These are phyloP conservation scores for Nicotiana paniculata DNA, from an alignment of 257 asterid genomes.

Conservation along the genomic window DNA sequence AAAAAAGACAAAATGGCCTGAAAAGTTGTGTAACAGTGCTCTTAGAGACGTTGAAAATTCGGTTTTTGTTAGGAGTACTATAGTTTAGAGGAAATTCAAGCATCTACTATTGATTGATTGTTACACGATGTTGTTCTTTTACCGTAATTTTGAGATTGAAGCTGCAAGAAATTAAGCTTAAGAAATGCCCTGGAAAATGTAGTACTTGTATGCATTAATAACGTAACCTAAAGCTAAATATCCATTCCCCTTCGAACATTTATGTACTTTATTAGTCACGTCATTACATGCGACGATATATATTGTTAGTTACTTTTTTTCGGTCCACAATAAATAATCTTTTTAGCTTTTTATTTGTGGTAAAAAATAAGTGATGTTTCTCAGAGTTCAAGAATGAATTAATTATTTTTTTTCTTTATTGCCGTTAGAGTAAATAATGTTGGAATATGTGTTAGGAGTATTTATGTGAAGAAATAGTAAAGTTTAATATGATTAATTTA, in stretches of 20 bases:
- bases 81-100: slow-evolving; percentile 13
- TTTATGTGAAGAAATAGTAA: no score
- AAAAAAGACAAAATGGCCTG: not conserved
- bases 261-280: no score
- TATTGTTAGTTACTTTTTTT: no score
- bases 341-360: no score
- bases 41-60: not conserved
- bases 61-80: not conserved
- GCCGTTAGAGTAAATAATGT: no score
- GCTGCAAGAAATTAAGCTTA: not conserved
- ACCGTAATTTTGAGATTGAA: not conserved
- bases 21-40: slow-evolving; percentile 3
- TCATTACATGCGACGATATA: no score
- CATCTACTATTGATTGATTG: slow-evolving; percentile 1
- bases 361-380: no score
- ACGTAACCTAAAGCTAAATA: not conserved
- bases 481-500: no score
- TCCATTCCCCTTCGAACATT: not conserved
- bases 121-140: not conserved
- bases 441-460: no score
- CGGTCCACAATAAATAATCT: no score
- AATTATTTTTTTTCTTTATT: no score
- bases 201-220: not conserved
- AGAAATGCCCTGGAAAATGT: not conserved
- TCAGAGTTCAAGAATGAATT: no score